These are phyloP conservation scores for Xerocomellus intermedius DNA, from an alignment of 768 basidiomycete species.

Conservation along the genomic window DNA sequence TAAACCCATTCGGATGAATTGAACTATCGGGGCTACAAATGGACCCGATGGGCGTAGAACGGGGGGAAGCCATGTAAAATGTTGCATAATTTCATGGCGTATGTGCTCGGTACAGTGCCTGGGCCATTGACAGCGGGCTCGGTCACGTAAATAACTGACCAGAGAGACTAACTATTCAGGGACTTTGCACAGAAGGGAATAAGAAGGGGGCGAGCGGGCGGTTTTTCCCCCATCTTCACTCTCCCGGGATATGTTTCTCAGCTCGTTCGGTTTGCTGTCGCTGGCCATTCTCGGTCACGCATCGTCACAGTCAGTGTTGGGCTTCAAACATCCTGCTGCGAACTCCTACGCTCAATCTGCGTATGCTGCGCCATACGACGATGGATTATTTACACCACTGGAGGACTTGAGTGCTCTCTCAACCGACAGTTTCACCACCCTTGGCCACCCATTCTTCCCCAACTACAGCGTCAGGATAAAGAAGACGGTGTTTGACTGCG, in stretches of 20 bases:
- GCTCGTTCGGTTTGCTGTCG: constrained; percentile 16
- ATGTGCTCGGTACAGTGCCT: too few species aligned
- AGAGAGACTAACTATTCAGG: neutral
- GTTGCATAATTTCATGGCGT: too few species aligned
- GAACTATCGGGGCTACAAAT: neutral
- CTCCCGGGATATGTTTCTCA: neutral
- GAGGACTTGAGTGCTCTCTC: constrained; percentile 29
- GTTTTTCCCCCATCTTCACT: neutral
- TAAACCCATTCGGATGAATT: neutral
- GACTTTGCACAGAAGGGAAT: neutral
- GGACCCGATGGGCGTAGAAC: neutral
- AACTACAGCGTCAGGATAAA: constrained; percentile 41
- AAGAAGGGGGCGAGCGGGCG: neutral
- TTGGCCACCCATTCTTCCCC: constrained; percentile 44
- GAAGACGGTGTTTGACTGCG: constrained; percentile 28
- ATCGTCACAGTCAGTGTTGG: constrained; percentile 19
- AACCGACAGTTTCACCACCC: constrained; percentile 32
- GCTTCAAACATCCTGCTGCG: constrained; percentile 2
- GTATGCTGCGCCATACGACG: constrained; percentile 11
- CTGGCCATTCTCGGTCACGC: constrained; percentile 15
- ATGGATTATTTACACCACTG: constrained; percentile 31
- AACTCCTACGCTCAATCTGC: neutral
- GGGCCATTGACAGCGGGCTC: too few species aligned
- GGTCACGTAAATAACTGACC: neutral
- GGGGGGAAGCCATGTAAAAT: neutral